phyloP scores from a whole-genome alignment of 768 basidiomycete species.

The Trametes villosa region DNA sequence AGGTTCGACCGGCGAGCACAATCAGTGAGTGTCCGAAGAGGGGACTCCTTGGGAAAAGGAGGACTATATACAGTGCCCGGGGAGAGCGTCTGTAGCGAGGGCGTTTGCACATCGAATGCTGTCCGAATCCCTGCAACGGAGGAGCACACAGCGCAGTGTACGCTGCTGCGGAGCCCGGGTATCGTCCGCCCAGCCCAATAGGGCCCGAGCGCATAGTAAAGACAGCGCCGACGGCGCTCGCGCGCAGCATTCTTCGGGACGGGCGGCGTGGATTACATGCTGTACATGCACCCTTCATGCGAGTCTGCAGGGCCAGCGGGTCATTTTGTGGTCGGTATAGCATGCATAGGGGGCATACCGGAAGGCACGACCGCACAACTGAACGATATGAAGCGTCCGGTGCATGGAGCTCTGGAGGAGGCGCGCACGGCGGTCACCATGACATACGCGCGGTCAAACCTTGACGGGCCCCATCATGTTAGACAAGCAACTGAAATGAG shows the following conservation, averaged over 20 bases:
- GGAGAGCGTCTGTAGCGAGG: conserved; percentile 17
- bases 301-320: background rate
- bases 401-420: background rate
- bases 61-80: background rate
- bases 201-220: background rate
- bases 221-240: background rate
- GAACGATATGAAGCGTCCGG: background rate
- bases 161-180: conserved; percentile 4
- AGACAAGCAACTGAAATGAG: background rate
- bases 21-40: conserved; percentile 6
- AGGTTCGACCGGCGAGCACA: conserved; percentile 10
- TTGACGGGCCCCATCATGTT: background rate
- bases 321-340: background rate
- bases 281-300: background rate
- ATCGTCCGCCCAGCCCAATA: background rate
- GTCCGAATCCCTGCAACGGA: conserved; percentile 5
- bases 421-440: conserved; percentile 1
- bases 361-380: background rate
- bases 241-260: background rate
- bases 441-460: conserved; percentile 7
- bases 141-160: background rate
- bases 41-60: background rate
- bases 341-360: background rate
- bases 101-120: background rate
- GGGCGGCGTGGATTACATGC: background rate